Evolutionary conservation across 2,329 filamentous ascomycete species (phyloP), one percentile per base, ranked within the genome.

Genomic region (Emericellopsis cladophorae): DNA sequence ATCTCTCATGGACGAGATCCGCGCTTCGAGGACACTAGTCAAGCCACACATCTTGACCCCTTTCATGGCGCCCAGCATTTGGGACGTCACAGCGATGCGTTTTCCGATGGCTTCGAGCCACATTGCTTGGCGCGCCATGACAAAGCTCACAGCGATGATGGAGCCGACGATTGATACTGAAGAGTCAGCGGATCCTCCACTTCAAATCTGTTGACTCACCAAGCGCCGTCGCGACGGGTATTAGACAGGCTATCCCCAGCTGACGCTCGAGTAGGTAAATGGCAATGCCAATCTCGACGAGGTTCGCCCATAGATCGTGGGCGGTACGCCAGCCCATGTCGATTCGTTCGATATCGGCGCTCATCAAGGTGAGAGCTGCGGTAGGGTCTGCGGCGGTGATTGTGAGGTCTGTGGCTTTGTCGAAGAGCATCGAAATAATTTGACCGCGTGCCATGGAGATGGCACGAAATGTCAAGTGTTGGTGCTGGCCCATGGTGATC

Each of bases 221-320:
- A 9, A 47, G 29, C 8, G 45, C 42, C 1, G 68, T 55, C 1
- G 59, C 58, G 10, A 70, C 57, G 0, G 69, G 69, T 0, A 64
- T 62, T 0, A 62, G 49, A 33, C 65, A 70, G 0, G 66, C 66
- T 1, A 58, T 52, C 0, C 68, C 67, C 4, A 71, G 55, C 42
- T 70, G 46, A 9, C 48, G 39, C 16, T 49, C 45, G 12, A 58
- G 45, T 6, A 58, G 43, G 35, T 50, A 56, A 12, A 52, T 48
- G 3, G 52, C 52, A 24, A 57, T 39, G 1, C 33, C 50, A 18
- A 58, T 49, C 36, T 57, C 52, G 16, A 55, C 21, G 1, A 50
- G 37, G 11, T 43, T 49, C 2, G 46, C 47, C 45, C 51, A 51
- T 7, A 51, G 39, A 34, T 55, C 51, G 37, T 52, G 46, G 49